Evolutionary conservation across 2,329 filamentous ascomycete species (phyloP).

Genomic region (Simplicillium aogashimaense): DNA sequence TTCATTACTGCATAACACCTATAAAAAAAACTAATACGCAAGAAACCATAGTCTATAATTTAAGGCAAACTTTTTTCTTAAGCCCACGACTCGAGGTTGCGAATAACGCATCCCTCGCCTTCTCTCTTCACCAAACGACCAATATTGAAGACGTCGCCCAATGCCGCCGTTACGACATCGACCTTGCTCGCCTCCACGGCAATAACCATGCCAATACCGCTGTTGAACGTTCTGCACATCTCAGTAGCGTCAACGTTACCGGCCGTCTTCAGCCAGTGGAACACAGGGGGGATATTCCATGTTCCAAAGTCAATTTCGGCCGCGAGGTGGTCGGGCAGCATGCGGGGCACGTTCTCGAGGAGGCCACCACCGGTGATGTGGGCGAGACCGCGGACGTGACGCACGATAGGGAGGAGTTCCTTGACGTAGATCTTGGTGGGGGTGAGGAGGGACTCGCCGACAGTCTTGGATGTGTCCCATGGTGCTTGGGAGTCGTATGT

Average conservation of each 20-base stretch:
- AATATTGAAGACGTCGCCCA: slow-evolving; percentile 72
- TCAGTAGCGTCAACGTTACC: slow-evolving; percentile 66
- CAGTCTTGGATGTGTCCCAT: slow-evolving; percentile 54
- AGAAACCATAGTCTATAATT: not conserved
- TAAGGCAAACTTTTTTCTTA: slow-evolving; percentile 4
- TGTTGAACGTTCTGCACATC: slow-evolving; percentile 92
- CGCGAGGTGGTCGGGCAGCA: slow-evolving; percentile 70
- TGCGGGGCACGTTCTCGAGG: slow-evolving; percentile 86
- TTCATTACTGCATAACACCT: too few relatives aligned
- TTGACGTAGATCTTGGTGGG: slow-evolving; percentile 94
- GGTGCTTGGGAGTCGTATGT: slow-evolving; percentile 64
- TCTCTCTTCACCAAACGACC: slow-evolving; percentile 58
- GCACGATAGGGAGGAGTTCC: slow-evolving; percentile 57
- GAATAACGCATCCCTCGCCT: slow-evolving; percentile 23
- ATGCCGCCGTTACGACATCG: slow-evolving; percentile 44
- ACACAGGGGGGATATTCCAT: slow-evolving; percentile 71
- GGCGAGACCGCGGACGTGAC: slow-evolving; percentile 79
- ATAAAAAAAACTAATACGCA: too few relatives aligned
- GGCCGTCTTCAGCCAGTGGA: slow-evolving; percentile 71
- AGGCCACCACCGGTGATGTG: slow-evolving; percentile 96
- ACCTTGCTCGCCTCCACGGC: slow-evolving; percentile 61
- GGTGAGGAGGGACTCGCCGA: slow-evolving; percentile 73
- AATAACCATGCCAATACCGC: slow-evolving; percentile 86
- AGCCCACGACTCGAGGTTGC: slow-evolving; percentile 23
- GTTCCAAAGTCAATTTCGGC: slow-evolving; percentile 69